Percentiles rank a stretch among this genome's conserved stretches.
Conservation (phyloP, 306 rosid species). For the Biancaea sappan region DNA sequence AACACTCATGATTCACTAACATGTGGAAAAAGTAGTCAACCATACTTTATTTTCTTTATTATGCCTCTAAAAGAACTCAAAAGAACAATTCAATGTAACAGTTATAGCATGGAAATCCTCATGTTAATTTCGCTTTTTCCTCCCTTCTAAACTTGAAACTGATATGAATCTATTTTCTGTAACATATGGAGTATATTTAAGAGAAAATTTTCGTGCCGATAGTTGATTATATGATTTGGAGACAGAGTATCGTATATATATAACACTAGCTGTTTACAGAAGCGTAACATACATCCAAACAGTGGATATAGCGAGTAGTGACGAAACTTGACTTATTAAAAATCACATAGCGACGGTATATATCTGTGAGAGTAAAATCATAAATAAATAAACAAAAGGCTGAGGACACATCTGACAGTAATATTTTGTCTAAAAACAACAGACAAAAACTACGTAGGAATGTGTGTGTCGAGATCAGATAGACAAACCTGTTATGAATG, state of each 20-base stretch:
- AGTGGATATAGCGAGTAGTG: neutral
- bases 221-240: constrained; percentile 9
- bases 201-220: neutral
- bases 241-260: constrained; percentile 7
- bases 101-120: constrained; percentile 43
- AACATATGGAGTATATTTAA: neutral
- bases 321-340: constrained; percentile 26
- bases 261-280: neutral
- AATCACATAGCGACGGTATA: no score
- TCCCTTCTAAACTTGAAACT: constrained; percentile 36
- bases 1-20: constrained; percentile 44
- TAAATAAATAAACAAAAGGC: no score
- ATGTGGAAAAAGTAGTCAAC: constrained; percentile 58
- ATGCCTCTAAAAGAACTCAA: constrained; percentile 25
- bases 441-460: neutral
- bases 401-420: neutral
- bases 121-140: no score
- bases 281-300: neutral
- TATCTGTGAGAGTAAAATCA: no score
- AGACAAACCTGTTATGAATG: constrained; percentile 86
- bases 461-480: neutral
- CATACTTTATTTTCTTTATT: constrained; percentile 40
- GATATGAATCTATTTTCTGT: constrained; percentile 1
- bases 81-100: constrained; percentile 66
- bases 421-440: no score